Base-by-base conservation (phyloP, 768 basidiomycete species). In the Obba rivulosa region DNA sequence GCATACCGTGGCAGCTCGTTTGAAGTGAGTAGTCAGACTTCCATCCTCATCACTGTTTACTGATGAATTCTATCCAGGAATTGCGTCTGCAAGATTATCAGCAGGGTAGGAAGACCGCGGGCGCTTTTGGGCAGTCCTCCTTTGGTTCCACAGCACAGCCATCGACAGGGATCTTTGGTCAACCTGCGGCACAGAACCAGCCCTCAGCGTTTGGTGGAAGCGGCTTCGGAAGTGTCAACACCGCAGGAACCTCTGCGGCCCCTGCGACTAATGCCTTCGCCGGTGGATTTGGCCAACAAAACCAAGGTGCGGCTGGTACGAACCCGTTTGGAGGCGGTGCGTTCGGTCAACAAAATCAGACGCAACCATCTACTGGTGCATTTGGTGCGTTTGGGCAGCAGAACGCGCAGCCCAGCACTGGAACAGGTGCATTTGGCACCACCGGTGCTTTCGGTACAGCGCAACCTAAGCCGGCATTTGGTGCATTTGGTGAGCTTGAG, bases 1-100 rank as follows among this genome's bases (percentile, higher is more conserved):
- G 75, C 76, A 16, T 95, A 92, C 61, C 67, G 76, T 50, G 84
- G 85, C 36, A 82, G 77, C 51, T 93, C 90, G 18, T 78, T 88
- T 52, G 61, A 73, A 61, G 53, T 70, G 51, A 50, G 66, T 58
- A n/a, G 18, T 3, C 14, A n/a, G 13, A 41, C 43, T 11, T 58
- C 50, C 28, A 50, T 52, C 13, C 18, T 31, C n/a, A 14, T 46
- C 43, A 34, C 51, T 43, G 43, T 41, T 39, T 18, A 50, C 51
- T 47, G 40, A 40, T 40, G 49, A 45, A 8, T 17, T 4, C 38
- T 25, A 44, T 40, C 1, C 34, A 75, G 70, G 76, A 78, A 65
- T 57, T 78, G 4, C 73, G 75, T 24, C 24, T 64, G 18, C 73
- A 76, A 66, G 76, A 78, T 56, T 78, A 78, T 48, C 62, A 65